Base-by-base conservation (phyloP, 2,329 filamentous ascomycete species). In the Cryphonectria naterciae region DNA sequence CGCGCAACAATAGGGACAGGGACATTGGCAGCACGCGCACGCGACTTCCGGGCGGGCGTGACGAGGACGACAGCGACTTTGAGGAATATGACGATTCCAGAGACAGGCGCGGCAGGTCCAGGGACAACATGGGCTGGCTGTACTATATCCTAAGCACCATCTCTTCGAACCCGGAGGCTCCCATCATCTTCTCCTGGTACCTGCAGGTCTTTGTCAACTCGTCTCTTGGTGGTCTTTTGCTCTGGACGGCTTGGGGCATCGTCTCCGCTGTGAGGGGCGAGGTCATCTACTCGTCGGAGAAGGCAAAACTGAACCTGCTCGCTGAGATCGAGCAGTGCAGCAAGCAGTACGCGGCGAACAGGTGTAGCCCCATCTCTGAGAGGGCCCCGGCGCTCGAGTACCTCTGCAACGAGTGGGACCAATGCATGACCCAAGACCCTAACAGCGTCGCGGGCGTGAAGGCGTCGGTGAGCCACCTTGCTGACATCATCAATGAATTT, bases 401-500 rank as follows among this genome's bases (percentile, higher is more conserved):
- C 0, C 83, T 92, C 4, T 99, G 96, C 79, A 87, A 90, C 46
- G 88, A 91, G 73, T 98, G 95, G 95, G 90, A 92, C 74, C 85
- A 89, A 43, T 98, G 96, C 81, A 97, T 97, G 93, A 90, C 91
- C 74, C 89, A 91, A 74, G 93, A 98, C 77, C 91, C 94, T 0
- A 86, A 90, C 61, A 89, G 89, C 69, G 89, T 97, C 69, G 94
- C 93, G 75, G 87, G 91, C 52, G 92, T 95, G 58, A 92, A 91
- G 76, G 89, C 97, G 54, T 93, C 92, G 25, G 95, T 94, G 6
- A 92, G 93, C 77, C 96, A 95, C 37, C 92, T 98, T 78, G 95
- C 95, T 0, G 90, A 94, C 77, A 97, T 99, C 56, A 91, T 98
- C 80, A 98, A 98, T 79, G 92, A 92, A 77, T 98, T 98, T 79